phyloP scores from a whole-genome alignment of 2,329 filamentous ascomycete genomes.

The Conoideocrella luteorostrata region DNA sequence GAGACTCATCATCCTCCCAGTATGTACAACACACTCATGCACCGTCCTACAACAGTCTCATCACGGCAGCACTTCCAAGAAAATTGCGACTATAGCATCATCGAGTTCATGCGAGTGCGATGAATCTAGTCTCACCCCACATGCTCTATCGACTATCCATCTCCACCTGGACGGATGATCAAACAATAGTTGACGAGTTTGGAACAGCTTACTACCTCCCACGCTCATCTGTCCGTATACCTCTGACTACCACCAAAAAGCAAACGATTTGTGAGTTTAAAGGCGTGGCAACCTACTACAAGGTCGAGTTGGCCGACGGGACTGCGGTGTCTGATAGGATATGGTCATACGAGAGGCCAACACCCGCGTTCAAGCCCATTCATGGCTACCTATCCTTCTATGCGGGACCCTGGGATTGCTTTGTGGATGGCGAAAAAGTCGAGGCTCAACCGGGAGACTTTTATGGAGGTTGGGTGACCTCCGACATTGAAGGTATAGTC shows the following conservation, averaged over 20 bases:
- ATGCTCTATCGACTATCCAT: too few species aligned
- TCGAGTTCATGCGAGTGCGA: too few species aligned
- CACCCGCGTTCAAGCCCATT: conserved; percentile 43
- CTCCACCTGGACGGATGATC: too few species aligned
- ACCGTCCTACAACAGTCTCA: too few species aligned
- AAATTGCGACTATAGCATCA: too few species aligned
- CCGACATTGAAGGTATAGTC: conserved; percentile 48
- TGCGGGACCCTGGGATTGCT: conserved; percentile 56
- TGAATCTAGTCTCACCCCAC: too few species aligned
- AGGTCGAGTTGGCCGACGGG: conserved; percentile 34
- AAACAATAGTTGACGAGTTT: not conserved
- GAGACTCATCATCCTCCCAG: conserved; percentile 58
- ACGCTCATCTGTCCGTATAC: conserved; percentile 38
- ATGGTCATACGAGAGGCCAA: conserved; percentile 54
- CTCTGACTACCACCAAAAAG: conserved; percentile 38
- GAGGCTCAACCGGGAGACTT: conserved; percentile 55
- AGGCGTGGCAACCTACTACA: conserved; percentile 52
- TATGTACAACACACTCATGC: too few species aligned
- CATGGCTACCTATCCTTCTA: conserved; percentile 54
- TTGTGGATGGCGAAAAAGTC: conserved; percentile 54
- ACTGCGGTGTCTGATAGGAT: conserved; percentile 42
- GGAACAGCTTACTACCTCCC: conserved; percentile 53
- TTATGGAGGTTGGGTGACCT: conserved; percentile 59
- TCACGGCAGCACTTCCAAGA: too few species aligned
- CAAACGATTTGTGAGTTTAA: conserved; percentile 55